Evolutionary conservation across 2,329 filamentous ascomycete genomes (phyloP).

Genomic region (Cercospora janseana): DNA sequence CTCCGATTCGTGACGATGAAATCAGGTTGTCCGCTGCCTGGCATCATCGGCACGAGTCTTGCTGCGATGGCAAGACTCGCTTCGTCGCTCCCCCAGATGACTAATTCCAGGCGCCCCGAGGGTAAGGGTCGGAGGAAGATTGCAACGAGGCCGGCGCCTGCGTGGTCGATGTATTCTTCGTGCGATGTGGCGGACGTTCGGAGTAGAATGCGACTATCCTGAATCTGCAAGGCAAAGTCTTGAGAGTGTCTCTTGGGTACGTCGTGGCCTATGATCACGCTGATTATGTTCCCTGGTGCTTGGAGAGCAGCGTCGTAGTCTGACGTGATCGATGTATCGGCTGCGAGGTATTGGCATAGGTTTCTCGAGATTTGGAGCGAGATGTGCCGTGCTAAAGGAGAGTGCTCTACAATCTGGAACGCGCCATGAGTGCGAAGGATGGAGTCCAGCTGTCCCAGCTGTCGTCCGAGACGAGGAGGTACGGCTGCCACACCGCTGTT

Average conservation of each 20-base stretch:
- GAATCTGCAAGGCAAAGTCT: conserved; percentile 36
- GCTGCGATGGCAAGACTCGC: conserved; percentile 51
- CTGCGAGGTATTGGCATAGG: conserved; percentile 57
- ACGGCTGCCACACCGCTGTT: neutral
- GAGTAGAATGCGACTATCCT: conserved; percentile 12
- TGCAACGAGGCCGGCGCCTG: conserved; percentile 44
- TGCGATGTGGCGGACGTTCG: conserved; percentile 7
- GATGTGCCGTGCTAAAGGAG: conserved; percentile 36
- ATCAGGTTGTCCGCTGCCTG: conserved; percentile 58
- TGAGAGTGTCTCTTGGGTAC: conserved; percentile 25
- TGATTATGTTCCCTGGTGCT: conserved; percentile 49
- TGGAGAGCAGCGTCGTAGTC: conserved; percentile 23
- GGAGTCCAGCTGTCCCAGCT: conserved; percentile 55
- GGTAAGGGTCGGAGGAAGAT: conserved; percentile 53
- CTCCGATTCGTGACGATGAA: conserved; percentile 52
- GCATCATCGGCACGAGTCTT: conserved; percentile 55
- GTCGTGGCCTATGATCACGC: conserved; percentile 35
- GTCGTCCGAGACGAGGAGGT: conserved; percentile 44
- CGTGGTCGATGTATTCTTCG: conserved; percentile 9
- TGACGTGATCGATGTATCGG: conserved; percentile 48
- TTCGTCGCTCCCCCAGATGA: conserved; percentile 55
- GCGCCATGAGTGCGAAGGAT: conserved; percentile 50
- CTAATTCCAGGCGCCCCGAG: conserved; percentile 52
- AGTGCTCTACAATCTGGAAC: conserved; percentile 45
- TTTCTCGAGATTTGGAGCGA: conserved; percentile 58